Base-by-base conservation (phyloP, 2,329 filamentous ascomycete genomes). In the Tolypocladium amazonense region DNA sequence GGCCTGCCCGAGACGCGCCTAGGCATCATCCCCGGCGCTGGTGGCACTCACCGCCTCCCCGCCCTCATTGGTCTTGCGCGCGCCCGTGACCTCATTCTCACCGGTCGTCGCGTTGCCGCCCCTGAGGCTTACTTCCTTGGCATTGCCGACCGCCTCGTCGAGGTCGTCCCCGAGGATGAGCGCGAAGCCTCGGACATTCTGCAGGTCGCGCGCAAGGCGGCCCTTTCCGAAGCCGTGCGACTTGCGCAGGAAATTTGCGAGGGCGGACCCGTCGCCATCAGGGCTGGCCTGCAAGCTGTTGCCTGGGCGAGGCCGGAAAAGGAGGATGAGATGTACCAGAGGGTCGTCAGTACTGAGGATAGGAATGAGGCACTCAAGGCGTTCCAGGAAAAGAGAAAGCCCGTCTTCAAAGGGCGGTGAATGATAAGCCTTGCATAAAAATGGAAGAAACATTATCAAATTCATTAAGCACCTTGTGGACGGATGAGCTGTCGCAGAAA, bases 1-100 rank as follows among this genome's bases (percentile, higher is more conserved):
- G 92, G 86, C 0, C 84, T 97, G 6, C 94, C 94, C 1, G 94
- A 99, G 73, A 97, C 94, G 1, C 83, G 92, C 2, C 82, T 99
- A 2, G 94, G 89, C 59, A 99, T 99, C 71, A 89, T 99, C 64
- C 94, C 94, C 3, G 94, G 94, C 61, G 94, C 93, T 2, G 94
- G 94, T 52, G 94, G 93, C 62, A 97, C 93, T 1, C 90, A 91
- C 73, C 87, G 94, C 12, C 85, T 99, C 0, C 91, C 92, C 1
- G 83, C 81, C 11, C 75, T 99, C 25, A 88, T 99, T 64, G 94
- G 94, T 6, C 76, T 88, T 30, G 79, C 82, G 33, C 86, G 92
- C 59, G 94, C 94, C n/a, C 82, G 92, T 57, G 93, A 99, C 73
- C 77, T 97, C 67, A 88, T 97, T 57, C 79, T 97, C 11, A 97